Evolutionary conservation across 345 rosid genomes (phyloP).

Genomic region (Fremontodendron californicum): DNA sequence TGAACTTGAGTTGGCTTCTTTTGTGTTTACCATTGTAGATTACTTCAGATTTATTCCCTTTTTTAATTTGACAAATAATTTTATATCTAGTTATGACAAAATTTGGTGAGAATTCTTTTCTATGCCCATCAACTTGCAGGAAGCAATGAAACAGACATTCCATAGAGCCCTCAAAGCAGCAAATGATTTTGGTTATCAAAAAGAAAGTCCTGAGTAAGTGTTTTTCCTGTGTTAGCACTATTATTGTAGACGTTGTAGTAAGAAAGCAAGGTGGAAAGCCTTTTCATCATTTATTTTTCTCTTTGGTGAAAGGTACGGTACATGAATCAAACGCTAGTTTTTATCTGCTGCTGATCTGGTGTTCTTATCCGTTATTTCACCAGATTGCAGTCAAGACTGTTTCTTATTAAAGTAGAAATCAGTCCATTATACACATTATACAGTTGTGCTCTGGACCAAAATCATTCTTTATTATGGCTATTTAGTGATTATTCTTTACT

Average conservation of each 20-base stretch:
- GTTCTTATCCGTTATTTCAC: neutral
- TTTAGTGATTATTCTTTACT: neutral
- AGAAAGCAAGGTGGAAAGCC: slow-evolving; percentile 1
- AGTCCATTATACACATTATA: neutral
- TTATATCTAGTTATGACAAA: neutral
- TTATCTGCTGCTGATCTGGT: neutral
- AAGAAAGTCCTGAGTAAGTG: slow-evolving; percentile 96
- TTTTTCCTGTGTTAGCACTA: slow-evolving; percentile 10
- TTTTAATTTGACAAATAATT: slow-evolving; percentile 6
- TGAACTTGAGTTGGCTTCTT: slow-evolving; percentile 2
- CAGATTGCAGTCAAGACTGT: neutral
- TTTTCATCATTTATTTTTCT: neutral
- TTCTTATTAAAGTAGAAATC: neutral
- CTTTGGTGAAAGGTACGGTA: neutral
- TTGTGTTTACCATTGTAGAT: neutral
- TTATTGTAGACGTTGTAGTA: neutral
- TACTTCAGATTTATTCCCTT: neutral
- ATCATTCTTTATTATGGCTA: neutral
- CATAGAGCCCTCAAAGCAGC: slow-evolving; percentile 91
- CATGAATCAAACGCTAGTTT: neutral
- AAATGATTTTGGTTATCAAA: slow-evolving; percentile 85
- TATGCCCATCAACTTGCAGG: slow-evolving; percentile 44
- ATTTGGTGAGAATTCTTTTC: slow-evolving; percentile 9
- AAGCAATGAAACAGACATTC: slow-evolving; percentile 92
- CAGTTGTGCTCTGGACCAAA: neutral